Evolutionary conservation across 2,329 filamentous ascomycete species (phyloP).

Genomic region (Sarocladiaceae sp.): DNA sequence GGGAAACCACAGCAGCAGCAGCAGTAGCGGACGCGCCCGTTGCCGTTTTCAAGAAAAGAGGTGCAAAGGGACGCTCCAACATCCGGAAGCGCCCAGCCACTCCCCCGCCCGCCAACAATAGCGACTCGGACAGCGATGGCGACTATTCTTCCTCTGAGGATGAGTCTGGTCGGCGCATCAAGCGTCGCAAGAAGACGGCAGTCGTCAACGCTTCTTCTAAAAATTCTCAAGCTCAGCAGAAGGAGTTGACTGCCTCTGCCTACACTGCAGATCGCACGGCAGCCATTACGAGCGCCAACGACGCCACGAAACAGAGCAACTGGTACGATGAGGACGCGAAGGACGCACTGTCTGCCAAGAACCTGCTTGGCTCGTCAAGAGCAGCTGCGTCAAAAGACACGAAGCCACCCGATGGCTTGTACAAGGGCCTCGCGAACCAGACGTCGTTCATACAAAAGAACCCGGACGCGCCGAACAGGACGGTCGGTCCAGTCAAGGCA

Average conservation of each 20-base stretch:
- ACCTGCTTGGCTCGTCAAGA: conserved; percentile 50
- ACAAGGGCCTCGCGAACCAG: conserved; percentile 69
- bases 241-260: conserved; percentile 43
- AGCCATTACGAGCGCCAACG: conserved; percentile 63
- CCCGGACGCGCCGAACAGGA: conserved; percentile 60
- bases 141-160: conserved; percentile 70
- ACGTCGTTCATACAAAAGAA: conserved; percentile 75
- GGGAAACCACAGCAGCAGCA: neutral
- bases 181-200: conserved; percentile 65
- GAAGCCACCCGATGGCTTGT: conserved; percentile 54
- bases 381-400: conserved; percentile 29
- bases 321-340: conserved; percentile 76
- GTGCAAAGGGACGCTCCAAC: conserved; percentile 67
- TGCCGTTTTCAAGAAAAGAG: conserved; percentile 71
- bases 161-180: conserved; percentile 68
- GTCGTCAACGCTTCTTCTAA: conserved; percentile 60
- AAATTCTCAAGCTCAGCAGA: conserved; percentile 21
- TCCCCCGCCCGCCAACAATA: conserved; percentile 61
- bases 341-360: conserved; percentile 41
- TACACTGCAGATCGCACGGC: conserved; percentile 56
- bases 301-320: conserved; percentile 82
- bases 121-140: conserved; percentile 44
- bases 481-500: conserved; percentile 81
- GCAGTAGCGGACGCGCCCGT: neutral
- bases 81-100: conserved; percentile 76